These are phyloP conservation scores for Sphaerostilbella broomeana DNA, from an alignment of 2,329 filamentous ascomycete genomes.

Conservation along the genomic window DNA sequence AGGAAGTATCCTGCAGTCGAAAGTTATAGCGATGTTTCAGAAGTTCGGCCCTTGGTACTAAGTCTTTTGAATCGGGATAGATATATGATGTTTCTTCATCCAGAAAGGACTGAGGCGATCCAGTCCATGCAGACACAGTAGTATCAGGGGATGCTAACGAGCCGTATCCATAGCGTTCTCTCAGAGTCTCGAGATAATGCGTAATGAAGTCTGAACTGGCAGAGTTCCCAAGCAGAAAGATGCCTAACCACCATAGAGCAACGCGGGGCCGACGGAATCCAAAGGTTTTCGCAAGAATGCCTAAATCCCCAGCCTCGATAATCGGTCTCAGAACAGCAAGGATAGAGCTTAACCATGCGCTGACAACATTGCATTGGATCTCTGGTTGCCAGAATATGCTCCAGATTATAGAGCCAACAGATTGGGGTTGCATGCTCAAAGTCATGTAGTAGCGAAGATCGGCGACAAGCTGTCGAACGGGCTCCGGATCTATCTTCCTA, in stretches of 20 bases:
- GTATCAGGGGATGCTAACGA: constrained; percentile 10
- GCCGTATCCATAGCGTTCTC: constrained; percentile 14
- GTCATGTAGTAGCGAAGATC: constrained; percentile 20
- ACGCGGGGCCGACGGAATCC: constrained; percentile 15
- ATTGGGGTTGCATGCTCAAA: constrained; percentile 14
- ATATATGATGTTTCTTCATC: neutral
- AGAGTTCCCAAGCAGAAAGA: constrained; percentile 14
- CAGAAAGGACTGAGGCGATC: constrained; percentile 7
- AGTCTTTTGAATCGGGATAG: neutral
- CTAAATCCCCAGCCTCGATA: constrained; percentile 10
- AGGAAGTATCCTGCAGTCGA: neutral
- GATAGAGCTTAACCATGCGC: constrained; percentile 17
- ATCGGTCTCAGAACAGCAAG: constrained; percentile 10
- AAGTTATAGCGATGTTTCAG: neutral
- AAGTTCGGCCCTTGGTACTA: neutral
- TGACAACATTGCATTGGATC: constrained; percentile 19
- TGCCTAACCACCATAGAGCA: constrained; percentile 18
- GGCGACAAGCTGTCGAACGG: constrained; percentile 6
- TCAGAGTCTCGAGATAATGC: constrained; percentile 13
- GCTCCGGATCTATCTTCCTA: neutral
- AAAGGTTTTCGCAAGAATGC: constrained; percentile 14
- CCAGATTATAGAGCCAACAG: constrained; percentile 17
- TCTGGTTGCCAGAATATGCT: constrained; percentile 22
- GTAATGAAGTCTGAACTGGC: constrained; percentile 9
- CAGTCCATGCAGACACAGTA: constrained; percentile 13